Evolutionary conservation across 768 basidiomycete species (phyloP).

Genomic region (Psilocybe cubensis): DNA sequence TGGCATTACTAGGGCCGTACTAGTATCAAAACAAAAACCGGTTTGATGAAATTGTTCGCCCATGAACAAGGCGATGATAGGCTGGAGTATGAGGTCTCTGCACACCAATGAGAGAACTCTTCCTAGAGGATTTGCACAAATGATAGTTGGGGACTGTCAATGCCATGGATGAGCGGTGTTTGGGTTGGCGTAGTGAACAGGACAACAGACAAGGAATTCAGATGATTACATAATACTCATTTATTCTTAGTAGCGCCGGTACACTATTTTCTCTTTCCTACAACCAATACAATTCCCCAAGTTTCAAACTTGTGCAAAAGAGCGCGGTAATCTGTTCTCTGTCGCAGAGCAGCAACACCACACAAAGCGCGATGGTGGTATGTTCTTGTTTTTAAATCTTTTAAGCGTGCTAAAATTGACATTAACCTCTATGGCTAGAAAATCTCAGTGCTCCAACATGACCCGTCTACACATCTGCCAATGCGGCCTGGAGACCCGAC

Average conservation of each 20-base stretch:
- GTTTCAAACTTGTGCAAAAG: not conserved
- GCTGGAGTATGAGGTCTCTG: not conserved
- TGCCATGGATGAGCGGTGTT: not conserved
- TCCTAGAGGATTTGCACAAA: not conserved
- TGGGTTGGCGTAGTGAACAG: not conserved
- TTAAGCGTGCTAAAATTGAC: not conserved
- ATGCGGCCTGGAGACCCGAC: slow-evolving; percentile 80
- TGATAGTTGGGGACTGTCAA: not conserved
- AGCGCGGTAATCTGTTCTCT: not conserved
- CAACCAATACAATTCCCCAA: not conserved
- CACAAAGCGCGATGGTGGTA: slow-evolving; percentile 26
- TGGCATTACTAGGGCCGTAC: too few species aligned
- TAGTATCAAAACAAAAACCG: too few species aligned
- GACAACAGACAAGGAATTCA: not conserved
- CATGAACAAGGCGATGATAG: too few species aligned
- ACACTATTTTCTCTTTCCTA: not conserved
- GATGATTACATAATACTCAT: not conserved
- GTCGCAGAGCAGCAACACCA: not conserved
- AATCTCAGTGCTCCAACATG: slow-evolving; percentile 88
- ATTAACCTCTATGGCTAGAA: slow-evolving; percentile 48
- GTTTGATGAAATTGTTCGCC: too few species aligned
- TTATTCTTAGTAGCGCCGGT: not conserved
- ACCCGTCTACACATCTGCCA: slow-evolving; percentile 74
- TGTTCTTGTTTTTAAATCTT: slow-evolving; percentile 10
- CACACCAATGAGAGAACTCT: not conserved